Conservation (phyloP, 2,329 filamentous ascomycete species). For the Colletotrichum plurivorum region DNA sequence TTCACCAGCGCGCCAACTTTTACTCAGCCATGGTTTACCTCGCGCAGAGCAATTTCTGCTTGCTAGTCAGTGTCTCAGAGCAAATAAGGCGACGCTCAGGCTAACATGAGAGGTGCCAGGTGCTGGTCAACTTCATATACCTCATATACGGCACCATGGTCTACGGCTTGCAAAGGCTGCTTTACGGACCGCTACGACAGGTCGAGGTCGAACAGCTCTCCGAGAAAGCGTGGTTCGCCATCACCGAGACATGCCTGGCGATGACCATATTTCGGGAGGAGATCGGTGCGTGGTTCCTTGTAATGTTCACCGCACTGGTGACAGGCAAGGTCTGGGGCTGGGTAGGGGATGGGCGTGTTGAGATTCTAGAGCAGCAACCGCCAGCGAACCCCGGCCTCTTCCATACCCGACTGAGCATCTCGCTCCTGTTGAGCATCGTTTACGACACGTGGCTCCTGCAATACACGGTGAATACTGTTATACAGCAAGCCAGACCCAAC, state of each 20-base stretch:
- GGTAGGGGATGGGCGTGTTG: conserved; percentile 96
- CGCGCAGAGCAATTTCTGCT: conserved; percentile 93
- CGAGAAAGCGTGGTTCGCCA: conserved; percentile 97
- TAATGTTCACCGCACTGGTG: conserved; percentile 95
- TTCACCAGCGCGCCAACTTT: conserved; percentile 96
- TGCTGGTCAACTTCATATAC: conserved; percentile 91
- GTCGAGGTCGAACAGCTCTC: conserved; percentile 98
- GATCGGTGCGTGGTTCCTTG: conserved; percentile 92
- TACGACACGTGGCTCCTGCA: conserved; percentile 86
- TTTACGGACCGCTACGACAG: conserved; percentile 90
- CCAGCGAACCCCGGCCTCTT: conserved; percentile 90
- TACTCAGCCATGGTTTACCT: conserved; percentile 98
- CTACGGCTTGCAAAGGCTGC: conserved; percentile 88
- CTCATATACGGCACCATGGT: conserved; percentile 85
- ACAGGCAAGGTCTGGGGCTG: conserved; percentile 98
- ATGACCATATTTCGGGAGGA: conserved; percentile 99
- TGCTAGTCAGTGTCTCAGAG: conserved; percentile 75
- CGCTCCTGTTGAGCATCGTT: conserved; percentile 81
- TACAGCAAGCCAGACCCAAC: conserved; percentile 89
- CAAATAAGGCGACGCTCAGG: not conserved
- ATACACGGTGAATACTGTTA: conserved; percentile 86
- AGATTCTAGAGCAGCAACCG: conserved; percentile 94
- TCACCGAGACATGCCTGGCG: conserved; percentile 95
- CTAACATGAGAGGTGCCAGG: conserved; percentile 63
- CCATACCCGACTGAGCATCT: conserved; percentile 84